A percentile compares a stretch with the other conserved stretches of the same genome.
phyloP scores from a whole-genome alignment of 2,329 filamentous ascomycete genomes.

The Nannizziopsis barbatae region DNA sequence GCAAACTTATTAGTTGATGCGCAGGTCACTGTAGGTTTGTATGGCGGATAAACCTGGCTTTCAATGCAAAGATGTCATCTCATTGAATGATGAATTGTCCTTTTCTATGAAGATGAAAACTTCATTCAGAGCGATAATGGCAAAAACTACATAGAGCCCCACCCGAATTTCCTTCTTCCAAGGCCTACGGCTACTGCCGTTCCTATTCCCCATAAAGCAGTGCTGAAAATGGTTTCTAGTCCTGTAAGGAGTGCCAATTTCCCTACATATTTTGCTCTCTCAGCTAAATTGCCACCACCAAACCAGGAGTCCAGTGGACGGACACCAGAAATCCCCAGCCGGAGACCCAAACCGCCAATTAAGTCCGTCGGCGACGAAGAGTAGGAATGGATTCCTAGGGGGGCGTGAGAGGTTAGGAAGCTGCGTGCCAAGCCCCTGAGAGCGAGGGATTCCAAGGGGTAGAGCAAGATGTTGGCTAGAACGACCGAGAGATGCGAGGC shows the following conservation, averaged over 20 bases:
- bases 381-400: constrained; percentile 5
- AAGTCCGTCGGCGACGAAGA: not conserved
- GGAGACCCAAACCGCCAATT: constrained; percentile 12
- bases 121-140: too few relatives aligned
- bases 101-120: too few relatives aligned
- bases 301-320: constrained; percentile 26
- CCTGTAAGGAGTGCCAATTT: constrained; percentile 30
- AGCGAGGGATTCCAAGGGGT: constrained; percentile 33
- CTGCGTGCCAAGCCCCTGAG: constrained; percentile 31
- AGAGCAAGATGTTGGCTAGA: constrained; percentile 29
- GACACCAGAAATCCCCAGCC: constrained; percentile 21
- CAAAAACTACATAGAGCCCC: constrained; percentile 22
- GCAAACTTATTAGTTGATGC: not conserved
- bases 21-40: too few relatives aligned
- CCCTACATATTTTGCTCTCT: constrained; percentile 27
- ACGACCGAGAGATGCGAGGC: constrained; percentile 32
- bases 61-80: too few relatives aligned
- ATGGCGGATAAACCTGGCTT: too few relatives aligned
- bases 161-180: constrained; percentile 32
- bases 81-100: too few relatives aligned
- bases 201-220: constrained; percentile 29
- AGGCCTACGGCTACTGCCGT: constrained; percentile 30
- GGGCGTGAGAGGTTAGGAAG: constrained; percentile 25
- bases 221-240: constrained; percentile 29
- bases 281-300: constrained; percentile 24